phyloP scores from a whole-genome alignment of 768 basidiomycete species.

The Lyophyllum shimeji region DNA sequence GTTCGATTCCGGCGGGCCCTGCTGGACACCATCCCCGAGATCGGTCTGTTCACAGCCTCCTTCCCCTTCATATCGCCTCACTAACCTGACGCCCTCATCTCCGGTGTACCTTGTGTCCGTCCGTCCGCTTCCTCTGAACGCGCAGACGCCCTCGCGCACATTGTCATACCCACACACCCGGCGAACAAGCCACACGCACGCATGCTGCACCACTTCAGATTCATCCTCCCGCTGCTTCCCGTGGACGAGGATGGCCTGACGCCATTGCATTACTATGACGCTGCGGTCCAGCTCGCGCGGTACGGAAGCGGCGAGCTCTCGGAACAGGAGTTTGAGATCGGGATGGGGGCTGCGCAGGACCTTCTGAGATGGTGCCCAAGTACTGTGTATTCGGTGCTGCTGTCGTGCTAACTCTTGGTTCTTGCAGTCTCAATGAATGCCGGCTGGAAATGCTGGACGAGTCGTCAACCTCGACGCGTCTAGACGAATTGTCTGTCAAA shows the following conservation, averaged over 20 bases:
- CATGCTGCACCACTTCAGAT: slow-evolving; percentile 81
- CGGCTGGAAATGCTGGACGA: slow-evolving; percentile 63
- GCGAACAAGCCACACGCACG: slow-evolving; percentile 67
- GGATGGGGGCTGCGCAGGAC: slow-evolving; percentile 58
- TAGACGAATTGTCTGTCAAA: background rate
- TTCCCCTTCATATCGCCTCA: slow-evolving; percentile 3
- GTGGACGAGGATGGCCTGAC: slow-evolving; percentile 65
- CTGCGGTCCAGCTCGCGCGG: slow-evolving; percentile 71
- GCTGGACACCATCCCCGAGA: slow-evolving; percentile 67
- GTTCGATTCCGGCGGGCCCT: slow-evolving; percentile 65
- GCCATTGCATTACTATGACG: slow-evolving; percentile 73
- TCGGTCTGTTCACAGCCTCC: slow-evolving; percentile 47
- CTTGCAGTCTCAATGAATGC: slow-evolving; percentile 58
- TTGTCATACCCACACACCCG: slow-evolving; percentile 74
- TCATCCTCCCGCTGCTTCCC: slow-evolving; percentile 62
- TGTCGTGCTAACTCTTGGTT: background rate
- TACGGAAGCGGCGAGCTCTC: slow-evolving; percentile 59
- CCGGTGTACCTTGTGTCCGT: background rate
- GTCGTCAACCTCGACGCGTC: slow-evolving; percentile 35
- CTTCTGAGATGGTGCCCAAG: slow-evolving; percentile 58
- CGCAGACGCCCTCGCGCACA: slow-evolving; percentile 66
- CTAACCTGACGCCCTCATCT: background rate
- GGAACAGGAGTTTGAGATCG: slow-evolving; percentile 65
- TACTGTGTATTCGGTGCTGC: background rate
- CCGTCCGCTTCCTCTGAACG: background rate